Percentiles rank a stretch among this genome's conserved stretches.
These are phyloP conservation scores for Tylopilus vinaceipallidus DNA, from an alignment of 768 basidiomycete species.

Conservation along the genomic window DNA sequence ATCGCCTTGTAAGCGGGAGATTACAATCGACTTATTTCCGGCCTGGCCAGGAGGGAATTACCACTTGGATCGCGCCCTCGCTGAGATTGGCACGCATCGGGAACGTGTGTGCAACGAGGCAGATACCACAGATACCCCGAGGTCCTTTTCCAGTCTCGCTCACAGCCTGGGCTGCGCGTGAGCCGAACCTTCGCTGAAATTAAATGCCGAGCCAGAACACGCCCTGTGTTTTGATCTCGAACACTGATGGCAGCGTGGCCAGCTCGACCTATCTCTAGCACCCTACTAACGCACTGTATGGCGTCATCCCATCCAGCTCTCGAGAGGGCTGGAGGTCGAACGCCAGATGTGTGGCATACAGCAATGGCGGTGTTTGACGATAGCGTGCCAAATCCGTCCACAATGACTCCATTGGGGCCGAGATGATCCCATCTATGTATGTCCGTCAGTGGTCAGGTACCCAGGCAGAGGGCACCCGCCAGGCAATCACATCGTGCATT, in stretches of 20 bases:
- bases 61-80: constrained; percentile 23
- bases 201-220: constrained; percentile 20
- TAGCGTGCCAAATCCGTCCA: not conserved
- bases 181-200: constrained; percentile 15
- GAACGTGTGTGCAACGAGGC: constrained; percentile 34
- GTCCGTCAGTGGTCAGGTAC: constrained; percentile 19
- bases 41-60: constrained; percentile 11
- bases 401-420: constrained; percentile 8
- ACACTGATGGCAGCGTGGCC: constrained; percentile 11
- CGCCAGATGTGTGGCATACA: constrained; percentile 1
- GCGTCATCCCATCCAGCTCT: not conserved
- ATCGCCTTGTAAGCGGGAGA: constrained; percentile 12
- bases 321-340: not conserved
- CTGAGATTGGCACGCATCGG: constrained; percentile 28
- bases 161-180: constrained; percentile 12
- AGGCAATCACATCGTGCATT: constrained; percentile 2
- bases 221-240: constrained; percentile 6
- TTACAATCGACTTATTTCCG: constrained; percentile 32
- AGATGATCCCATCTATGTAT: constrained; percentile 13
- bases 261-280: constrained; percentile 1
- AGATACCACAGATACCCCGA: constrained; percentile 14
- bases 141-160: constrained; percentile 1
- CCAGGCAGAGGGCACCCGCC: not conserved
- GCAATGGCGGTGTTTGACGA: not conserved
- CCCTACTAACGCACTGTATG: constrained; percentile 4